Evolutionary conservation across 495 filamentous ascomycete species (phyloP).

Genomic region (Podospora tetraspora): DNA sequence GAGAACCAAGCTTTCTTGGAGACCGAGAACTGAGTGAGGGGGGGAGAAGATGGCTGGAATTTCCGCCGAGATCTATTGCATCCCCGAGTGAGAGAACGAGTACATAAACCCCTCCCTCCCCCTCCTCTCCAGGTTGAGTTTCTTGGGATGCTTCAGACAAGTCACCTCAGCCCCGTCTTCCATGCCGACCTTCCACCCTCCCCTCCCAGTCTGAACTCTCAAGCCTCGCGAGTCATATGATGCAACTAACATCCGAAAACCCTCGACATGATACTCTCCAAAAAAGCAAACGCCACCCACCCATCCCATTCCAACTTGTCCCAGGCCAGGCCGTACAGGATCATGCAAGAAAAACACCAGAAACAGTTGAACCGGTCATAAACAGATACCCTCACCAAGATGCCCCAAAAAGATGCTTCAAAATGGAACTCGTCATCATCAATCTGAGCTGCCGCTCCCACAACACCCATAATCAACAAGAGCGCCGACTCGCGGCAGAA

Average conservation of each 20-base stretch:
- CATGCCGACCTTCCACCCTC: too few relatives aligned
- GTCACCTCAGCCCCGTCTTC: too few relatives aligned
- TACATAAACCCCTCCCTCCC: background rate
- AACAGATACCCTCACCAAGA: background rate
- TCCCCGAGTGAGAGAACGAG: background rate
- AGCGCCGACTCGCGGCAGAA: conserved; percentile 1
- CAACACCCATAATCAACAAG: background rate
- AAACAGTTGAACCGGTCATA: background rate
- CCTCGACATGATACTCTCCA: background rate
- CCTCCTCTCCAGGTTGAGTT: background rate
- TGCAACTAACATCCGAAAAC: background rate
- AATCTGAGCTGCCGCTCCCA: background rate
- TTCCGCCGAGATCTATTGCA: background rate
- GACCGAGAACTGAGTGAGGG: background rate
- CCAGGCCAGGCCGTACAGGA: background rate
- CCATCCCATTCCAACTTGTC: background rate
- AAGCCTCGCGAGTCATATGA: background rate
- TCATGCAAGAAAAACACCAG: background rate
- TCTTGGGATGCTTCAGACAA: background rate
- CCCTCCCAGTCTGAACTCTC: too few relatives aligned
- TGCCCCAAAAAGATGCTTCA: background rate
- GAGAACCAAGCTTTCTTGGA: background rate
- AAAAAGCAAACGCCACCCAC: background rate
- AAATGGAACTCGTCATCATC: background rate
- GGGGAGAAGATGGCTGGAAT: background rate